Evolutionary conservation across 179 eudicot genomes (phyloP), one percentile per base, ranked within the genome.

Genomic region (Nepenthes alata): DNA sequence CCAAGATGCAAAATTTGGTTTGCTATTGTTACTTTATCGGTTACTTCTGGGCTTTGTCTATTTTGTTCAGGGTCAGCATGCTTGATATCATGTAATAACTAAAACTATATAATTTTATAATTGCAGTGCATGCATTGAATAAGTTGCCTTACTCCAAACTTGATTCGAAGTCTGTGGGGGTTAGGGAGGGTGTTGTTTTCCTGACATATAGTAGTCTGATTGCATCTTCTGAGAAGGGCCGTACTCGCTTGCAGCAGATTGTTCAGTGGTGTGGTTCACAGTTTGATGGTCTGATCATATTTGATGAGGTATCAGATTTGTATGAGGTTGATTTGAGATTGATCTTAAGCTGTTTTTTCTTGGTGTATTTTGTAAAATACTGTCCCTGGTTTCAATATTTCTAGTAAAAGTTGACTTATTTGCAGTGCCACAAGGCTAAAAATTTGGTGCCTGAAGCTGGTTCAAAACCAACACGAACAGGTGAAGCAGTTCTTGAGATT

Each of bases 371-470:
- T 36, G 13, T 35, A 35, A 57, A 0, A n/a, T 11, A 36, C 4
- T 48, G 7, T 60, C 52, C 10, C 54, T 50, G 51, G 13, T 12
- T 8, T 12, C 6, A 11, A 35, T 59, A 48, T 11, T 49, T 53
- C 39, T 55, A 35, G 25, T 50, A 3, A 4, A 16, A 6, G 51
- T 58, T 67, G 47, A 57, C 60, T 68, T 25, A 25, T 34, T 68
- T 66, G 60, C 79, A 94, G 99, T 94, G 97, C 65, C 99, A 94
- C 72, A 94, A 94, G 74, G 99, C 99, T 55, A 94, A 94, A 77
- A 94, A 94, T 76, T 77, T 94, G 78, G 87, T 94, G 62, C 99
- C 99, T 68, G 99, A 94, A 87, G 91, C 97, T 68, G 99, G 99
- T 58, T 76, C 91, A 37, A 97, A 90, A 73, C 85, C 99, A 60